Evolutionary conservation across 495 filamentous ascomycete species (phyloP), one percentile per base, ranked within the genome.

Genomic region (Aspergillus cavernicola): DNA sequence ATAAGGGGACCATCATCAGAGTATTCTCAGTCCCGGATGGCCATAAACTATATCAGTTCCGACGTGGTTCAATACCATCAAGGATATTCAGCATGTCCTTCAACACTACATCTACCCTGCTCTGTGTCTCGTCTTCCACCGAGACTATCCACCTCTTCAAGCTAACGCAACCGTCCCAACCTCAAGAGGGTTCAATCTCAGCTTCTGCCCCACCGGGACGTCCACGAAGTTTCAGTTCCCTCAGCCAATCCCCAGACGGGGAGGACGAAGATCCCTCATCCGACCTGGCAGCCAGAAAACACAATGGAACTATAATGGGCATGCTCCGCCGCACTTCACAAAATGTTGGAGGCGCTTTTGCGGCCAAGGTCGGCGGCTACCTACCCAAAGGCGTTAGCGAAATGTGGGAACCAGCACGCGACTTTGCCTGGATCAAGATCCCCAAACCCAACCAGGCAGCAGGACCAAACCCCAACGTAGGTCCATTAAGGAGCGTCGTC

Each of bases 71-170:
- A 9, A 95, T 95, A 68, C 93, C 93, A 0, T 89, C 90, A 3
- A 84, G 87, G 18, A 97, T 98, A 53, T 96, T 88, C 69, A 95
- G 90, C 82, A 97, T 98, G 93, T 93, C 90, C n/a, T 98, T 97
- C 76, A 98, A 98, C 66, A 81, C 89, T 13, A 91, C 87, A 28
- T 95, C 90, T 4, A 93, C 92, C 6, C 79, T 98, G 2, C 84
- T 98, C 31, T 96, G 90, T 61, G 91, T 97, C 49, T 97, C 92
- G 11, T 97, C 92, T 9, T 90, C 90, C 2, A 92, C 91, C 0
- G 95, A 98, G 62, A 98, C 93, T 11, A 87, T 98, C n/a, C 93
- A 98, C 63, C 85, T 98, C 43, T 98, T 97, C 71, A 89, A 92
- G 36, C 74, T 97, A 37, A 77, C 71, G 35, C 68, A 70, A 10